These are phyloP conservation scores for Beauveria sp. DNA, from an alignment of 2,329 filamentous ascomycete genomes.

Conservation along the genomic window DNA sequence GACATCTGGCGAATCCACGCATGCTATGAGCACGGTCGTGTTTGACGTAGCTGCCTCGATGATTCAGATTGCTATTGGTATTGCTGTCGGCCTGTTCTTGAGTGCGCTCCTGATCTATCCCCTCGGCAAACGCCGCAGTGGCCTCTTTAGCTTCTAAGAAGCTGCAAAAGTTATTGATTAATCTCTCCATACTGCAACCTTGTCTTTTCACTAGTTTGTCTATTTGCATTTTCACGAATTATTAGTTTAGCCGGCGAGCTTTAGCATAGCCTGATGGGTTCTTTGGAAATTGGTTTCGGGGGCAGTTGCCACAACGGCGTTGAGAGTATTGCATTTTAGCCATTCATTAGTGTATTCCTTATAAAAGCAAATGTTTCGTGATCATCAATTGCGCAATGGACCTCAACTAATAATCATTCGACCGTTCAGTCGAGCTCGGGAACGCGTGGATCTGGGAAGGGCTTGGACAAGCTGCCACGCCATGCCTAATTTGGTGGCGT, in stretches of 20 bases:
- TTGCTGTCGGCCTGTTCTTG: conserved; percentile 42
- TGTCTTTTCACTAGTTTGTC: no score
- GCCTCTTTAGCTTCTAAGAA: conserved; percentile 38
- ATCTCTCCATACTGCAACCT: neutral
- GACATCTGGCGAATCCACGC: neutral
- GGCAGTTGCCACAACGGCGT: neutral
- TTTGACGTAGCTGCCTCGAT: conserved; percentile 41
- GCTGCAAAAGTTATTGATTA: no score
- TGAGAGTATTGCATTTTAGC: neutral
- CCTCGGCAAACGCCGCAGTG: conserved; percentile 41
- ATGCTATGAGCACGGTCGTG: conserved; percentile 28
- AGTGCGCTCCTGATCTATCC: conserved; percentile 42
- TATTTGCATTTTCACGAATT: neutral
- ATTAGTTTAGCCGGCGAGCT: neutral
- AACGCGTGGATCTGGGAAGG: neutral
- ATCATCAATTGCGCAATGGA: neutral
- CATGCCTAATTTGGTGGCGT: conserved; percentile 7
- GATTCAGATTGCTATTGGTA: conserved; percentile 46
- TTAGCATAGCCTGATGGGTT: conserved; percentile 2
- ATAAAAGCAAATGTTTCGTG: neutral
- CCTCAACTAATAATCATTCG: neutral
- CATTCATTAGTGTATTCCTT: neutral
- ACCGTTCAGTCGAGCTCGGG: neutral
- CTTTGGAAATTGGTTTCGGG: neutral
- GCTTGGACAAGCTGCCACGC: neutral